These are phyloP conservation scores for Cucumis melo DNA, from an alignment of 306 rosid species.

Conservation along the genomic window DNA sequence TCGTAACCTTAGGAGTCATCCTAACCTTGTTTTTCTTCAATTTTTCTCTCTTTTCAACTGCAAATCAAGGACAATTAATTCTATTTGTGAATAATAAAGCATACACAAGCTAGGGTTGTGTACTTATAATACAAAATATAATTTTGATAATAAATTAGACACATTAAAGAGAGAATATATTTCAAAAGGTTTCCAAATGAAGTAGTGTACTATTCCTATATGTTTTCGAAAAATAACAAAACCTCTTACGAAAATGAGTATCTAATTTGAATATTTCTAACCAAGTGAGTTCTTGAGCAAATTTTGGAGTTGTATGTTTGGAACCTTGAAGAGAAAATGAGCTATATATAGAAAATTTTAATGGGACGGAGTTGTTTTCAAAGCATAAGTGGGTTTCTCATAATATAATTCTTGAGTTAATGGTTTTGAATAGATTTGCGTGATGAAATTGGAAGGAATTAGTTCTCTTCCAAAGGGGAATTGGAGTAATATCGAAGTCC, in stretches of 20 bases:
- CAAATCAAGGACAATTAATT: neutral
- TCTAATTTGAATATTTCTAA: neutral
- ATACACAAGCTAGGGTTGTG: neutral
- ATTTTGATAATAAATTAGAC: neutral
- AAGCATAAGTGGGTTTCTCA: neutral
- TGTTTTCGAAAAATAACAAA: neutral
- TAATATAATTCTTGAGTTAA: neutral
- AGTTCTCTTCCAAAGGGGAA: neutral
- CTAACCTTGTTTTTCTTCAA: neutral
- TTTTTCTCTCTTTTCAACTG: neutral
- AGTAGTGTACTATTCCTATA: neutral
- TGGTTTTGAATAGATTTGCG: neutral
- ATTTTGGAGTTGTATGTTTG: neutral
- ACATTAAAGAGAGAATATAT: neutral
- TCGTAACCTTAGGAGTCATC: neutral
- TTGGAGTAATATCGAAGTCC: neutral
- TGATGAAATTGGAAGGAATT: neutral
- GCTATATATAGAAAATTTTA: neutral
- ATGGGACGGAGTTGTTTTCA: neutral
- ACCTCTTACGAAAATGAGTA: neutral
- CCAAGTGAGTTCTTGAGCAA: neutral
- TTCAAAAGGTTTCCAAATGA: neutral
- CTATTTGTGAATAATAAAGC: neutral
- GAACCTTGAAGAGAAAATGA: neutral
- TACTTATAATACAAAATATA: neutral